phyloP scores from a whole-genome alignment of 805 yeast genomes.

The Komagataella populi region DNA sequence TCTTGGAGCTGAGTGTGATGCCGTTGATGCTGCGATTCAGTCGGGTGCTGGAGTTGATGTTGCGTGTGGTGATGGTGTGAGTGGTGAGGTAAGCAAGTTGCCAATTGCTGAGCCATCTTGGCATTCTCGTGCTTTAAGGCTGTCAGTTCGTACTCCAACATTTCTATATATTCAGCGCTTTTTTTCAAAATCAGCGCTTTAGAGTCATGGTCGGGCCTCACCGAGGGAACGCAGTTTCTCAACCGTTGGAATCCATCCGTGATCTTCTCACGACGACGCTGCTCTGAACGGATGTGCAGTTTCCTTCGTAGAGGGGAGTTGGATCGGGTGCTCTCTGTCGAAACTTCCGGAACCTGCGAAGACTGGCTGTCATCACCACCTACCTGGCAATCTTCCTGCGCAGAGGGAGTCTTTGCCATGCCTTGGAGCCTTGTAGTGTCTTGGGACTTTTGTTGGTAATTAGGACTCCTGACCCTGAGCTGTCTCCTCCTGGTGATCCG shows the following conservation, averaged over 20 bases:
- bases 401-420: background rate
- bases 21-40: background rate
- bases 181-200: constrained; percentile 28
- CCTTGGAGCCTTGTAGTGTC: background rate
- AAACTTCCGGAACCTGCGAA: background rate
- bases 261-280: constrained; percentile 29
- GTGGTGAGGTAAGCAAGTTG: background rate
- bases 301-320: constrained; percentile 12
- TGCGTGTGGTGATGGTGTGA: background rate
- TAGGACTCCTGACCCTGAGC: background rate
- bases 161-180: constrained; percentile 26
- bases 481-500: background rate
- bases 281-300: constrained; percentile 31
- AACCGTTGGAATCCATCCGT: constrained; percentile 30
- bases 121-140: constrained; percentile 9
- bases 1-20: background rate
- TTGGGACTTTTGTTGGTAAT: background rate
- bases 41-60: background rate
- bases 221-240: constrained; percentile 23
- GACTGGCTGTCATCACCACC: background rate
- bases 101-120: constrained; percentile 9
- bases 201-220: constrained; percentile 27
- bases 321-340: background rate
- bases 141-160: constrained; percentile 18
- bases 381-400: background rate